Base-by-base conservation (phyloP, 2,329 filamentous ascomycete species). In the Ceratocystis alfenasii region DNA sequence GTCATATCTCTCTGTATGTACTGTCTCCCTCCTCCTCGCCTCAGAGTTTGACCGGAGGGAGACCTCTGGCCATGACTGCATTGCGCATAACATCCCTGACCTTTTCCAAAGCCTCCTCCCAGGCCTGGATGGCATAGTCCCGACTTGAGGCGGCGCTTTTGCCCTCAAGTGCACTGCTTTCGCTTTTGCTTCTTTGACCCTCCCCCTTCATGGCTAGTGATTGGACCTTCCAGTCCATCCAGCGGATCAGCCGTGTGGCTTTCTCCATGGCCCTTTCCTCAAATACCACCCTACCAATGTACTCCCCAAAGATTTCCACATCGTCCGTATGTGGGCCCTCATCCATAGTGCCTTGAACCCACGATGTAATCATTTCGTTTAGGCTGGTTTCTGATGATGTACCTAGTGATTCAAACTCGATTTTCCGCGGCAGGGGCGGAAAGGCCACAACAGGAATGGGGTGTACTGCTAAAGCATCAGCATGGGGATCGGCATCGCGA, bases 241-340 rank as follows among this genome's bases (percentile, higher is more conserved):
- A 95, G 69, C 80, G 84, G 12, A 88, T 81, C 20, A 94, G 75
- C 12, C 82, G 82, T 1, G 84, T 80, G 0, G 83, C 89, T 75
- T 95, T 96, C 4, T 81, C 81, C 75, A 94, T 80, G 73, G 96
- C 87, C 67, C 81, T 79, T 74, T 97, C 94, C 66, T 93, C 86
- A 0, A 76, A 68, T 0, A 96, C 81, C 0, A 97, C 89, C 30
- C 81, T 81, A 4, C 74, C 78, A 36, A 97, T 74, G 74, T 95
- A 97, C 71, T 79, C 82, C 65, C 81, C 83, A 68, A 97, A 78
- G 46, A 92, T 85, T 50, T 80, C 81, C 0, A 93, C 86, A 74
- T 99, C 94, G 66, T 88, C 85, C 0, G 76, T 76, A 74, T 94
- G 91, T 1, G 94, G 94, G 0, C 89, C 90, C 12, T 55, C 46